Evolutionary conservation across 768 basidiomycete species (phyloP).

Genomic region (Amanita molliuscula): DNA sequence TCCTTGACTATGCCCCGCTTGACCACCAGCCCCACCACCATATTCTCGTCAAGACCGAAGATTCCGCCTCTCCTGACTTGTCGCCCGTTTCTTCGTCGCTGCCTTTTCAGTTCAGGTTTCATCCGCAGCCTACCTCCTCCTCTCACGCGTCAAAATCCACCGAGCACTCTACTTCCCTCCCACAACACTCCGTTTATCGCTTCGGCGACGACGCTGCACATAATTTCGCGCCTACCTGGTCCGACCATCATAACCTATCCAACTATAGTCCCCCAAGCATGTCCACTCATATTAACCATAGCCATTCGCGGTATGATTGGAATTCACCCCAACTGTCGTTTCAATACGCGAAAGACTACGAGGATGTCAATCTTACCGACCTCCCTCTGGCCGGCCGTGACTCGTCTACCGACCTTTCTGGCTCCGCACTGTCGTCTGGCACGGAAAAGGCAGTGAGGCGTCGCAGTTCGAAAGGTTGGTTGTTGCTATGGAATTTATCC

Average conservation of each 20-base stretch:
- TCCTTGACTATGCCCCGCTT: slow-evolving; percentile 10
- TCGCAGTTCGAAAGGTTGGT: slow-evolving; percentile 64
- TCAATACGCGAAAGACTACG: slow-evolving; percentile 57
- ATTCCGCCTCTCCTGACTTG: slow-evolving; percentile 33
- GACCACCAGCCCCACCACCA: slow-evolving; percentile 11
- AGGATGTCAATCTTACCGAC: slow-evolving; percentile 43
- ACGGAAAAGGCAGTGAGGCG: slow-evolving; percentile 44
- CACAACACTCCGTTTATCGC: slow-evolving; percentile 23
- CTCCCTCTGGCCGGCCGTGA: slow-evolving; percentile 20
- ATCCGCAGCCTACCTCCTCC: slow-evolving; percentile 17
- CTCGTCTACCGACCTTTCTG: slow-evolving; percentile 11
- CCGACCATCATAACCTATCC: slow-evolving; percentile 13
- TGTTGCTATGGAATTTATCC: background rate
- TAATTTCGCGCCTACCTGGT: slow-evolving; percentile 19
- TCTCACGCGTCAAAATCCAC: slow-evolving; percentile 19
- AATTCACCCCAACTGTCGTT: slow-evolving; percentile 21
- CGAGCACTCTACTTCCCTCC: slow-evolving; percentile 21
- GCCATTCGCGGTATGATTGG: slow-evolving; percentile 1
- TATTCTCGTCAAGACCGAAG: slow-evolving; percentile 30
- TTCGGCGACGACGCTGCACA: slow-evolving; percentile 18
- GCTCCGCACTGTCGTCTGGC: slow-evolving; percentile 8
- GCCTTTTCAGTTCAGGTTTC: slow-evolving; percentile 27
- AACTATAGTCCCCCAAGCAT: background rate
- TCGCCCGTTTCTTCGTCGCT: slow-evolving; percentile 21
- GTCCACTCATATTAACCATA: background rate